Conservation (phyloP, 305 asterid species). For the Fraxinus sp. region DNA sequence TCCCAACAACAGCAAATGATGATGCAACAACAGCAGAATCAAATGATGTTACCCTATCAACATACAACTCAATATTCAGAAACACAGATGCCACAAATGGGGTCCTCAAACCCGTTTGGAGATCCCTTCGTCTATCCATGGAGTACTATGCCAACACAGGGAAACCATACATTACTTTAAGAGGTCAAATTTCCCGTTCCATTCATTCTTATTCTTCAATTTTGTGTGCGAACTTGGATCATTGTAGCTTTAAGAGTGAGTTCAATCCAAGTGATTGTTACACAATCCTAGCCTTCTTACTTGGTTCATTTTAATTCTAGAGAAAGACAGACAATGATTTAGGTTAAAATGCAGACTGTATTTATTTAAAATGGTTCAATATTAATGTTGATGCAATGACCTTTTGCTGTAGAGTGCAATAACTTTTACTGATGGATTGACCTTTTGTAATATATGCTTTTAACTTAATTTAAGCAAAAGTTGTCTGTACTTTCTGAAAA, state of each 20-base stretch:
- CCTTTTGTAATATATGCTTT: background rate
- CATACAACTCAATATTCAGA: background rate
- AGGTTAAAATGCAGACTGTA: background rate
- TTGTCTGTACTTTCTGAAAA: too few relatives aligned
- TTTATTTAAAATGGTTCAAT: background rate
- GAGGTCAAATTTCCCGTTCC: background rate
- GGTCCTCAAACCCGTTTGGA: slow-evolving; percentile 25
- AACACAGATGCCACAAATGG: background rate
- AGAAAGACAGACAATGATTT: background rate
- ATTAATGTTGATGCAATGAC: background rate
- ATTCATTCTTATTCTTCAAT: slow-evolving; percentile 1
- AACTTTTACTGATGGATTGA: too few relatives aligned
- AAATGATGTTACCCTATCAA: slow-evolving; percentile 35
- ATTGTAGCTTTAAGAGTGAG: background rate
- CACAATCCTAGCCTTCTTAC: background rate
- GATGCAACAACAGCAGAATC: slow-evolving; percentile 26
- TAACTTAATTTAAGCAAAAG: too few relatives aligned
- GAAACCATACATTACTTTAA: slow-evolving; percentile 40
- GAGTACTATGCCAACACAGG: slow-evolving; percentile 34
- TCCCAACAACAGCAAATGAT: slow-evolving; percentile 55
- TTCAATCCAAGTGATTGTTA: background rate
- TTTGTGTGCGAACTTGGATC: slow-evolving; percentile 11
- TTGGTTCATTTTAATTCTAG: background rate
- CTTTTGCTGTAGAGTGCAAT: too few relatives aligned
- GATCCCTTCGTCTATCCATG: slow-evolving; percentile 43